Evolutionary conservation across 75 land plant genomes (phyloP).

Genomic region (Isoetes taiwanensis): DNA sequence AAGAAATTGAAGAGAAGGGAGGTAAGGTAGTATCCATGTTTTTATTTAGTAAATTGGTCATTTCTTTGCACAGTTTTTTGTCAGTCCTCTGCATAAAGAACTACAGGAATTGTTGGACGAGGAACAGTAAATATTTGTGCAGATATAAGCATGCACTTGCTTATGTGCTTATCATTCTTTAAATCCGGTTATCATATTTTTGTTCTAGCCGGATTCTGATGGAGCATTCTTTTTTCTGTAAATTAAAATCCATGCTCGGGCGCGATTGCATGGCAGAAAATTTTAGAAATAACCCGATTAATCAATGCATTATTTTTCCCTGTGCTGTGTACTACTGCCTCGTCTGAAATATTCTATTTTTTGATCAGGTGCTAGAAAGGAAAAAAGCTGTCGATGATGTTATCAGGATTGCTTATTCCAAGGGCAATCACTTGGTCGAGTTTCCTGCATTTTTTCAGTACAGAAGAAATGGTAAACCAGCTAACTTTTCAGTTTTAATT

Average conservation of each 20-base stretch:
- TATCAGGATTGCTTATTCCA: slow-evolving; percentile 46
- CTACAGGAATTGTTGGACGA: not conserved
- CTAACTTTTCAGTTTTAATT: not conserved
- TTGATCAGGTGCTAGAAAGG: slow-evolving; percentile 46
- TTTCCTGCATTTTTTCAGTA: slow-evolving; percentile 57
- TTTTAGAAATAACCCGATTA: not conserved
- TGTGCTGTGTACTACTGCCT: not conserved
- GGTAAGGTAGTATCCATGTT: too few species aligned
- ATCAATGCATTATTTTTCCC: not conserved
- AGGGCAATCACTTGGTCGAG: slow-evolving; percentile 40
- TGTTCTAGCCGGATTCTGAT: too few species aligned
- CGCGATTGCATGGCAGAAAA: not conserved
- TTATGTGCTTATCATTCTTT: not conserved
- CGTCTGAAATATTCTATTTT: not conserved
- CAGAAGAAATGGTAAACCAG: slow-evolving; percentile 45
- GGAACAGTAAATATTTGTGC: not conserved
- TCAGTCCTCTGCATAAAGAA: not conserved
- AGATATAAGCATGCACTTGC: not conserved
- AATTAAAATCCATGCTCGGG: not conserved
- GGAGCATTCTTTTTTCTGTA: not conserved
- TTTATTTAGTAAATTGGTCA: not conserved
- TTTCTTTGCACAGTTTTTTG: not conserved
- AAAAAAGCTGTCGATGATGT: slow-evolving; percentile 51
- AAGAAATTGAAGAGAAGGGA: slow-evolving; percentile 22
- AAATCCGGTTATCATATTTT: too few species aligned